phyloP scores from a whole-genome alignment of 2,329 filamentous ascomycete species.

The Ceratocystis huliohia region DNA sequence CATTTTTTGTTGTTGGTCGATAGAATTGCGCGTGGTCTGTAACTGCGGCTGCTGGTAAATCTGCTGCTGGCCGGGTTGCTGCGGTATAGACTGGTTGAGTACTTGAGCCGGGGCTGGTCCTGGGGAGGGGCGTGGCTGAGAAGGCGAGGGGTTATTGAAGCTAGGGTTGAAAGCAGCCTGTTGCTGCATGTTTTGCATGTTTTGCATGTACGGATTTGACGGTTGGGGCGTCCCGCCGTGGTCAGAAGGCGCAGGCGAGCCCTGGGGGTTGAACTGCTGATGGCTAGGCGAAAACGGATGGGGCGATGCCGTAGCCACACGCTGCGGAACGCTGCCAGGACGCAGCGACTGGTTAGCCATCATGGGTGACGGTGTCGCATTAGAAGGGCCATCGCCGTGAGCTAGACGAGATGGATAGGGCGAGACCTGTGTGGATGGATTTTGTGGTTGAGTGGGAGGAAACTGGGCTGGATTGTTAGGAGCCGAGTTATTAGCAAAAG shows the following conservation, averaged over 20 bases:
- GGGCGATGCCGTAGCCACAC: conserved; percentile 83
- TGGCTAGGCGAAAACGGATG: conserved; percentile 74
- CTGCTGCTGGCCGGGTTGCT: conserved; percentile 34
- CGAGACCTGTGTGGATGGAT: conserved; percentile 36
- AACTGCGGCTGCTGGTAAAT: conserved; percentile 23
- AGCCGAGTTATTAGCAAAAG: not conserved
- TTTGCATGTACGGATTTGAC: conserved; percentile 49
- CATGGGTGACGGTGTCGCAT: conserved; percentile 84
- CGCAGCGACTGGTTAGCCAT: conserved; percentile 74
- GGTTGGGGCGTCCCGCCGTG: conserved; percentile 64
- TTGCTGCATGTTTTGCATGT: conserved; percentile 48
- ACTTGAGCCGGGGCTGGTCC: conserved; percentile 40
- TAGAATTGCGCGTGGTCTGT: conserved; percentile 17
- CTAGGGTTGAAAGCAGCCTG: conserved; percentile 41
- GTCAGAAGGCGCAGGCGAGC: conserved; percentile 65
- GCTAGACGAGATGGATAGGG: conserved; percentile 70
- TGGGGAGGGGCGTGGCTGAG: conserved; percentile 43
- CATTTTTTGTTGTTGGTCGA: conserved; percentile 65
- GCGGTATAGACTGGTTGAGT: conserved; percentile 41
- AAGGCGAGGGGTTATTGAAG: conserved; percentile 42
- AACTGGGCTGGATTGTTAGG: not conserved
- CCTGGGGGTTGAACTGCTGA: conserved; percentile 57
- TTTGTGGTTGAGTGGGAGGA: conserved; percentile 10
- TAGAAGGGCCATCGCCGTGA: conserved; percentile 64
- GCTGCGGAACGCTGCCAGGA: conserved; percentile 57